Evolutionary conservation across 2,329 filamentous ascomycete genomes (phyloP).

Genomic region (Pyrenophora tritici-repentis): DNA sequence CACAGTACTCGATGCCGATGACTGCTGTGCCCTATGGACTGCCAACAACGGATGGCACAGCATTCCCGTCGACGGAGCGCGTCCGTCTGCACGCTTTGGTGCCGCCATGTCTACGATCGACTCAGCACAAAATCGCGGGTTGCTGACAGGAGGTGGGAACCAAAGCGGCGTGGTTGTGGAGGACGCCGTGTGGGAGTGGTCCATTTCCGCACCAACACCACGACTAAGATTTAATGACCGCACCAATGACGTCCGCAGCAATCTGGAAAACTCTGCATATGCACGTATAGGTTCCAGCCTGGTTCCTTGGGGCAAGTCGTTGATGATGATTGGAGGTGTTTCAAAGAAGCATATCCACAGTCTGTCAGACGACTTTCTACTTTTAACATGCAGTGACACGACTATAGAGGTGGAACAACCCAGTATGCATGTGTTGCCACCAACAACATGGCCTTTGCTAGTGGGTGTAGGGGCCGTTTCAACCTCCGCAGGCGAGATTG

Average conservation of each 20-base stretch:
- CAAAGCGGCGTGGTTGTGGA: conserved; percentile 65
- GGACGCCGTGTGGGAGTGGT: conserved; percentile 69
- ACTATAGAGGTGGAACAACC: conserved; percentile 27
- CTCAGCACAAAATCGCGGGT: conserved; percentile 56
- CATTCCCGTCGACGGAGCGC: conserved; percentile 44
- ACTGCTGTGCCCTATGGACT: conserved; percentile 52
- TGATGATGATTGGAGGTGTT: conserved; percentile 61
- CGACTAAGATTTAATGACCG: conserved; percentile 36
- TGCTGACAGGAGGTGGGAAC: conserved; percentile 74
- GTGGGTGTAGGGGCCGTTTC: conserved; percentile 67
- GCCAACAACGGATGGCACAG: conserved; percentile 58
- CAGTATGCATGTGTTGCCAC: conserved; percentile 20
- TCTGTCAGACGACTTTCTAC: conserved; percentile 35
- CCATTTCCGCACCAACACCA: conserved; percentile 40
- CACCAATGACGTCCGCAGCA: conserved; percentile 30
- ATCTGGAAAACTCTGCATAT: conserved; percentile 31
- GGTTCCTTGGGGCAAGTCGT: conserved; percentile 51
- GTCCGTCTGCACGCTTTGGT: conserved; percentile 61
- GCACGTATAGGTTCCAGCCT: conserved; percentile 59
- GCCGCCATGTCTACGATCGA: conserved; percentile 57
- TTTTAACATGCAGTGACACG: conserved; percentile 27
- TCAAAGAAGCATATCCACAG: conserved; percentile 34
- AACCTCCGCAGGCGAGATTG: conserved; percentile 55
- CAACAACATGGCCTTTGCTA: conserved; percentile 66
- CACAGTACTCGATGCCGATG: conserved; percentile 43